phyloP scores from a whole-genome alignment of 257 asterid species.

The Solanum pinnatisectum region DNA sequence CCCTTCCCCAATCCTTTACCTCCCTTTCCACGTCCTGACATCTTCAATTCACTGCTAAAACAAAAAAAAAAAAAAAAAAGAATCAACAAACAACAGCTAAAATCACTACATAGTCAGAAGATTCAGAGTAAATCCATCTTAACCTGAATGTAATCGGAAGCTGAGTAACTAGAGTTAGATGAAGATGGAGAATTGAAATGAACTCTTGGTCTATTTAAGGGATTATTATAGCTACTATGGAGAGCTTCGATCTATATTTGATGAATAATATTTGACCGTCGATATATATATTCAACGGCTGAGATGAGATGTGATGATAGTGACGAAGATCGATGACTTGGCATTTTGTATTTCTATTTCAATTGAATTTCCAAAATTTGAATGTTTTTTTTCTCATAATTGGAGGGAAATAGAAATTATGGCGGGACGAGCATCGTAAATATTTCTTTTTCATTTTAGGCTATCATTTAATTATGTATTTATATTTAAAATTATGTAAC shows the following conservation, averaged over 20 bases:
- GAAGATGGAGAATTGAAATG: background rate
- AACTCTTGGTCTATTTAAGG: background rate
- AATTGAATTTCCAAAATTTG: background rate
- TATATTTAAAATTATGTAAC: no score
- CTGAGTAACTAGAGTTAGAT: background rate
- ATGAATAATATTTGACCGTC: background rate
- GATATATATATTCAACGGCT: background rate
- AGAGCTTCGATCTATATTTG: background rate
- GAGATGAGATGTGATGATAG: background rate
- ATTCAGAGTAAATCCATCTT: background rate
- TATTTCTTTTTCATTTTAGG: background rate
- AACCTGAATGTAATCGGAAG: background rate
- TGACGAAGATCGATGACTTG: background rate
- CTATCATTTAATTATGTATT: background rate
- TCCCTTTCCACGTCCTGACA: constrained; percentile 31
- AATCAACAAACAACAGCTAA: background rate
- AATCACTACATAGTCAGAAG: background rate
- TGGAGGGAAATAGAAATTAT: background rate
- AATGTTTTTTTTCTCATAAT: background rate
- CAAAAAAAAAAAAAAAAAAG: background rate
- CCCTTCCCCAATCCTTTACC: constrained; percentile 30
- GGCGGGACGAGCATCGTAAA: background rate
- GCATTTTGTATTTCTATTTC: background rate
- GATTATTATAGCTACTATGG: background rate
- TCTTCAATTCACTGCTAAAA: background rate